A percentile compares a stretch with the other conserved stretches of the same genome.
These are phyloP conservation scores for Prunella vulgaris DNA, from an alignment of 257 asterid species.

Conservation along the genomic window DNA sequence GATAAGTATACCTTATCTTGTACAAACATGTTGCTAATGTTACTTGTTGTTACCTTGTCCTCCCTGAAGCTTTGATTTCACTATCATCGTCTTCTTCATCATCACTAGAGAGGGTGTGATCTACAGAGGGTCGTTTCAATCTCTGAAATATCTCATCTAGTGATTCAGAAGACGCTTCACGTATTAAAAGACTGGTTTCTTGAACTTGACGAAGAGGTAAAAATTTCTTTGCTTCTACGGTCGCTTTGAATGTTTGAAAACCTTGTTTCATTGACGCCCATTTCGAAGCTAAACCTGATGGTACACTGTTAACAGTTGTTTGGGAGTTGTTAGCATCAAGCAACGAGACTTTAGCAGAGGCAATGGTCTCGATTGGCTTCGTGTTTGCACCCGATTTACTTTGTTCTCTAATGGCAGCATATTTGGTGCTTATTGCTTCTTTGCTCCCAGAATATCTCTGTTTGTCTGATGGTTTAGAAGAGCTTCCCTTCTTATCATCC, in stretches of 20 bases:
- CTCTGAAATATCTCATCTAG: slow-evolving; percentile 87
- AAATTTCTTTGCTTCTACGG: slow-evolving; percentile 68
- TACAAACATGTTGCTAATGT: slow-evolving; percentile 15
- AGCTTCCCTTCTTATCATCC: slow-evolving; percentile 58
- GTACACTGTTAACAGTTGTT: slow-evolving; percentile 25
- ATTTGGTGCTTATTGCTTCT: slow-evolving; percentile 84
- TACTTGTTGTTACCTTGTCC: slow-evolving; percentile 38
- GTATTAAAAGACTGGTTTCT: slow-evolving; percentile 42
- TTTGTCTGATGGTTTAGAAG: slow-evolving; percentile 56
- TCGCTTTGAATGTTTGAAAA: slow-evolving; percentile 66
- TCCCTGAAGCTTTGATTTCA: slow-evolving; percentile 25
- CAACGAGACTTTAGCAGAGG: slow-evolving; percentile 81
- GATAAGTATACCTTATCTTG: slow-evolving; percentile 7
- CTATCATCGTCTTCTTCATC: slow-evolving; percentile 47
- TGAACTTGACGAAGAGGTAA: slow-evolving; percentile 61
- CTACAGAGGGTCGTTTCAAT: slow-evolving; percentile 57
- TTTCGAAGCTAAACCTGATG: slow-evolving; percentile 67
- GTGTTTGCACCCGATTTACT: slow-evolving; percentile 34
- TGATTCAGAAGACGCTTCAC: slow-evolving; percentile 65
- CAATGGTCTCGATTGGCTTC: slow-evolving; percentile 41
- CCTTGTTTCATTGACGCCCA: slow-evolving; percentile 98
- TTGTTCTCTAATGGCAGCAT: slow-evolving; percentile 77
- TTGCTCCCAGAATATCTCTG: slow-evolving; percentile 67
- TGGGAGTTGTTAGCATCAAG: slow-evolving; percentile 46
- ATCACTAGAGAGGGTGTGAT: slow-evolving; percentile 26